Conservation (phyloP, 345 rosid genomes). For the Iberis pinnata region DNA sequence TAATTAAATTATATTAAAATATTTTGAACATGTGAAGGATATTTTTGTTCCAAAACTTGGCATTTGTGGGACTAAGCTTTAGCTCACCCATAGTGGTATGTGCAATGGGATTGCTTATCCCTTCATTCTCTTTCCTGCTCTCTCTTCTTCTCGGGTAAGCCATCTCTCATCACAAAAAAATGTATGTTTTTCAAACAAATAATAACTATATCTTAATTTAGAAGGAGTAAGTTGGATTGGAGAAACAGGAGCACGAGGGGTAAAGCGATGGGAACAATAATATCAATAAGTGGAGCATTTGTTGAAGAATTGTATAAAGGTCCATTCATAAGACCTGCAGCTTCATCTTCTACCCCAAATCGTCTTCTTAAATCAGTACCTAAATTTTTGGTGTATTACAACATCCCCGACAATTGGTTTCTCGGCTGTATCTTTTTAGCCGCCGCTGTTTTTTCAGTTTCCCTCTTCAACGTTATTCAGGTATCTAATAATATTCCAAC, state of each 20-base stretch:
- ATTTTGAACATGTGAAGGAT: slow-evolving; percentile 36
- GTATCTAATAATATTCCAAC: slow-evolving; percentile 19
- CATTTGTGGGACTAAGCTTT: slow-evolving; percentile 55
- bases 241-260: slow-evolving; percentile 39
- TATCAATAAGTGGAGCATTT: slow-evolving; percentile 49
- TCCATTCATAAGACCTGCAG: slow-evolving; percentile 41
- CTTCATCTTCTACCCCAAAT: slow-evolving; percentile 32
- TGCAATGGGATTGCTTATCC: slow-evolving; percentile 65
- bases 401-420: slow-evolving; percentile 51
- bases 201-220: slow-evolving; percentile 7
- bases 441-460: slow-evolving; percentile 49
- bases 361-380: slow-evolving; percentile 29
- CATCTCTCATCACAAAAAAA: neutral
- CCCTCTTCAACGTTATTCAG: slow-evolving; percentile 64
- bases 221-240: slow-evolving; percentile 46
- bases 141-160: slow-evolving; percentile 49
- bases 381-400: slow-evolving; percentile 47
- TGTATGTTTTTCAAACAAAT: neutral
- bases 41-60: slow-evolving; percentile 56
- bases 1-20: neutral
- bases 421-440: slow-evolving; percentile 67
- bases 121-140: slow-evolving; percentile 59
- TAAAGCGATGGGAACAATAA: slow-evolving; percentile 46
- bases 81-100: slow-evolving; percentile 83
- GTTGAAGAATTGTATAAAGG: slow-evolving; percentile 50